Percentiles rank a stretch among this genome's conserved stretches.
These are phyloP conservation scores for Boeremia lycopersici DNA, from an alignment of 2,329 filamentous ascomycete genomes.

Conservation along the genomic window DNA sequence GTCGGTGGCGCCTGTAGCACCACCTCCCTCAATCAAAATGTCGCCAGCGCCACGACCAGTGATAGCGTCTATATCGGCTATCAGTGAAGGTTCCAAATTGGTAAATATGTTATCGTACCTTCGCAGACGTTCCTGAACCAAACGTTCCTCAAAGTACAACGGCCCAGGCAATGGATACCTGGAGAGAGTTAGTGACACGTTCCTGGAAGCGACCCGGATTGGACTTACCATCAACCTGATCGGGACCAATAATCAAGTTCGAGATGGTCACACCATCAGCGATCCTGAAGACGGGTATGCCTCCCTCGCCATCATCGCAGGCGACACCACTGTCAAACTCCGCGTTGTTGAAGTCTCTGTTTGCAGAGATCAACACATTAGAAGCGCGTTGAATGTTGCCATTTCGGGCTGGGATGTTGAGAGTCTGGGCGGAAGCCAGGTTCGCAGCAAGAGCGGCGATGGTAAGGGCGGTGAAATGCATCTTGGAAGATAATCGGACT, in stretches of 20 bases:
- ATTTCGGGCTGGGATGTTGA: background rate
- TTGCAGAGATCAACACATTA: background rate
- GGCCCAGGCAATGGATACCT: slow-evolving; percentile 53
- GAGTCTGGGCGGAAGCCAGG: background rate
- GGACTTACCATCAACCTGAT: slow-evolving; percentile 51
- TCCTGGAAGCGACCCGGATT: background rate
- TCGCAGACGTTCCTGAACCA: slow-evolving; percentile 28
- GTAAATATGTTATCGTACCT: background rate
- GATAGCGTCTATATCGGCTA: slow-evolving; percentile 17
- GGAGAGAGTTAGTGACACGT: background rate
- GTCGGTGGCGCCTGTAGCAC: slow-evolving; percentile 32
- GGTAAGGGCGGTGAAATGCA: background rate
- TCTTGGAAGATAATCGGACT: background rate
- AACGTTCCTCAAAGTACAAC: slow-evolving; percentile 48
- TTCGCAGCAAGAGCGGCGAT: background rate
- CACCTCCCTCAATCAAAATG: slow-evolving; percentile 44
- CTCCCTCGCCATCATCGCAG: background rate
- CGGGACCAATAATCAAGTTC: slow-evolving; percentile 57
- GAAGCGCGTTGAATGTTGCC: background rate
- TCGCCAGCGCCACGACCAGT: slow-evolving; percentile 24
- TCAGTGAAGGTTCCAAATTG: background rate
- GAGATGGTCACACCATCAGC: slow-evolving; percentile 53
- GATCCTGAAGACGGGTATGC: slow-evolving; percentile 53
- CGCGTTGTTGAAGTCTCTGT: background rate
- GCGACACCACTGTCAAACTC: slow-evolving; percentile 3